These are phyloP conservation scores for Corrigiola litoralis DNA, from an alignment of 179 eudicot species.

Conservation along the genomic window DNA sequence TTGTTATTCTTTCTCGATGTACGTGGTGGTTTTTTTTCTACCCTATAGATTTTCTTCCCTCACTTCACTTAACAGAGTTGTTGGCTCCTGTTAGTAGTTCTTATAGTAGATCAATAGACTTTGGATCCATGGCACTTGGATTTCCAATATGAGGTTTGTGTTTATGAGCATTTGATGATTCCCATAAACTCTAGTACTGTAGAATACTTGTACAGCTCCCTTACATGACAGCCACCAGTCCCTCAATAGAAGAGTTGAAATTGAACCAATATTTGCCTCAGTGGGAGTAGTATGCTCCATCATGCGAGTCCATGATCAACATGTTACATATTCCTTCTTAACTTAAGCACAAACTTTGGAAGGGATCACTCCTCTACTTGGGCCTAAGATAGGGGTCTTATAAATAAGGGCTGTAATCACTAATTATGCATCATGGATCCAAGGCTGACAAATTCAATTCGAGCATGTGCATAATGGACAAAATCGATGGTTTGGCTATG, in stretches of 20 bases:
- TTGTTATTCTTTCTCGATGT: constrained; percentile 20
- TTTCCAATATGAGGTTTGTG: not conserved
- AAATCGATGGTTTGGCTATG: no score
- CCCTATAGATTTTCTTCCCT: not conserved
- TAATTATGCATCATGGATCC: no score
- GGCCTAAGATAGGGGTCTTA: no score
- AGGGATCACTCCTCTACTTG: no score
- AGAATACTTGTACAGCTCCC: constrained; percentile 18
- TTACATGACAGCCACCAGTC: not conserved
- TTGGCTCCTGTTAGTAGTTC: constrained; percentile 6
- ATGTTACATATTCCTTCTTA: no score
- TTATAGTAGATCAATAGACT: constrained; percentile 9
- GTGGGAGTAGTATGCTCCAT: no score
- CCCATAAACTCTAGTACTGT: constrained; percentile 2
- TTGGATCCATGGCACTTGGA: not conserved
- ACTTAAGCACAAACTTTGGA: no score
- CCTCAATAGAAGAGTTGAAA: not conserved
- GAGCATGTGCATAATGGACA: no score
- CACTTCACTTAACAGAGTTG: not conserved
- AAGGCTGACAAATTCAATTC: no score
- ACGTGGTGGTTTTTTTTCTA: not conserved
- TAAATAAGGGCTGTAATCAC: no score
- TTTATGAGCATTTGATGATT: not conserved
- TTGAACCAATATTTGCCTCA: not conserved
- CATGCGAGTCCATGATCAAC: no score